These are phyloP conservation scores for Russula lepida DNA, from an alignment of 768 basidiomycete genomes.

Conservation along the genomic window DNA sequence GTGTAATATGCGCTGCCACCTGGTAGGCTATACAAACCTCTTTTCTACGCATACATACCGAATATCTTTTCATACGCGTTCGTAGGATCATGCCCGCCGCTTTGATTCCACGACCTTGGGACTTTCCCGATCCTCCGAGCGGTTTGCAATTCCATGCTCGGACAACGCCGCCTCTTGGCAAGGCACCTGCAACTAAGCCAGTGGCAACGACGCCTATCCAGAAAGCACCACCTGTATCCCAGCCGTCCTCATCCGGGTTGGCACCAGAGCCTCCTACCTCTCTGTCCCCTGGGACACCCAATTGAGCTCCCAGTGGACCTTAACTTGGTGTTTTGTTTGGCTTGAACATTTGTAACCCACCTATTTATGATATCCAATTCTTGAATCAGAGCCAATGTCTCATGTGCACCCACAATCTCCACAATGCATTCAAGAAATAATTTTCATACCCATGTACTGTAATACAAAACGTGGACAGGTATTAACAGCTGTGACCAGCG, in stretches of 20 bases:
- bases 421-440: too few relatives aligned
- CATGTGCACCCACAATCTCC: too few relatives aligned
- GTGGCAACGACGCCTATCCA: not conserved
- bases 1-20: conserved; percentile 86
- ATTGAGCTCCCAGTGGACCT: not conserved
- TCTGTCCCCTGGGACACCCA: conserved; percentile 1
- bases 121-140: conserved; percentile 41
- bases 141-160: not conserved
- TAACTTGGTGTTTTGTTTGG: not conserved
- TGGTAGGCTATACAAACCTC: conserved; percentile 40
- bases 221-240: not conserved
- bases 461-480: not conserved
- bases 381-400: too few relatives aligned
- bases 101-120: conserved; percentile 73
- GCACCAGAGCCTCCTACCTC: conserved; percentile 9
- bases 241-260: not conserved
- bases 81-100: conserved; percentile 72
- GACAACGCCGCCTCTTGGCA: not conserved
- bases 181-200: not conserved
- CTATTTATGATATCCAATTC: too few relatives aligned
- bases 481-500: not conserved
- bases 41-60: not conserved
- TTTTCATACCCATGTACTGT: not conserved
- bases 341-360: not conserved
- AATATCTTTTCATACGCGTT: not conserved